A percentile compares a stretch with the other conserved stretches of the same genome.
These are phyloP conservation scores for Aspergillus quadrilineatus DNA, from an alignment of 2,329 filamentous ascomycete species.

Conservation along the genomic window DNA sequence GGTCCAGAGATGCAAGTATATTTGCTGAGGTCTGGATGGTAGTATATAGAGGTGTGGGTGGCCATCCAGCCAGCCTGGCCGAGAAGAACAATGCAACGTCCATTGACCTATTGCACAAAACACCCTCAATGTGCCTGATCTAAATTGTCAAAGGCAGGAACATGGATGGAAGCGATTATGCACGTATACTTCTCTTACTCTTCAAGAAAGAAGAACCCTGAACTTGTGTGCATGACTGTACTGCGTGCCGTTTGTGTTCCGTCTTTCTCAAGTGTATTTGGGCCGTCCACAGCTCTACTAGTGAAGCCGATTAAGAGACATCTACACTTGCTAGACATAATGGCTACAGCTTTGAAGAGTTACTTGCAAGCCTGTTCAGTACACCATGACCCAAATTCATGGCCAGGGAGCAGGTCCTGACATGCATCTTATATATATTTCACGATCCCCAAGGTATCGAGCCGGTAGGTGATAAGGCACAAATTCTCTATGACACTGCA, in stretches of 20 bases:
- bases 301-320: background rate
- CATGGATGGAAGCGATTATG: background rate
- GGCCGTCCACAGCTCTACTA: background rate
- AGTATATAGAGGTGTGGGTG: background rate
- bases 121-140: constrained; percentile 26
- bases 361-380: constrained; percentile 39
- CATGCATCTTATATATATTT: constrained; percentile 44
- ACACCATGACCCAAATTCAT: constrained; percentile 71
- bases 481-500: too few relatives aligned
- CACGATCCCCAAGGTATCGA: too few relatives aligned
- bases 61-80: background rate
- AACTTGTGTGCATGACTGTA: too few relatives aligned
- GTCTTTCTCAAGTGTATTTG: background rate
- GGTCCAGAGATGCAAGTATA: background rate
- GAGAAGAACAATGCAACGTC: constrained; percentile 17
- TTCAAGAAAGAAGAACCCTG: background rate
- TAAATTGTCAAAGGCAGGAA: background rate
- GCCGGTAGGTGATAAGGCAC: too few relatives aligned
- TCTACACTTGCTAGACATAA: background rate
- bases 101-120: constrained; percentile 19
- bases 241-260: background rate
- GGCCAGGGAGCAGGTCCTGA: constrained; percentile 56
- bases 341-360: background rate
- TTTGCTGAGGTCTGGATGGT: background rate
- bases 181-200: background rate